Evolutionary conservation across 2,329 filamentous ascomycete species (phyloP).

Genomic region (Emergomyces pasteurianus): DNA sequence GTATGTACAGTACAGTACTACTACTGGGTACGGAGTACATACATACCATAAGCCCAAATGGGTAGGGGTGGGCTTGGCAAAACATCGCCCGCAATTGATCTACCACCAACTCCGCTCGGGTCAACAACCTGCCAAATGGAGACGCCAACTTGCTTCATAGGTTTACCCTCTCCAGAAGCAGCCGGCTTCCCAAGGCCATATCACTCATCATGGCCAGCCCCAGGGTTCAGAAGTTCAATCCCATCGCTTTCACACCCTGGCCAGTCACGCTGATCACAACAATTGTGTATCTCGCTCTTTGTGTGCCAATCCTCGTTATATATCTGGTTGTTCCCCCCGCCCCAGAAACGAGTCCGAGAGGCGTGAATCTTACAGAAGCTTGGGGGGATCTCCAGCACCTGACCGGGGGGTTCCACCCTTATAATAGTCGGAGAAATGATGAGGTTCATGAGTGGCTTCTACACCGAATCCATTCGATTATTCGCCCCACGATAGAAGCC

Average conservation of each 20-base stretch:
- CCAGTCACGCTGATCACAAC: slow-evolving; percentile 73
- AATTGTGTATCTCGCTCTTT: slow-evolving; percentile 63
- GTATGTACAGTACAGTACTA: too few relatives aligned
- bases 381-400: slow-evolving; percentile 73
- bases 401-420: slow-evolving; percentile 69
- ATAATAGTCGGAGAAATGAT: slow-evolving; percentile 77
- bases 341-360: slow-evolving; percentile 46
- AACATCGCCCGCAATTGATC: not conserved
- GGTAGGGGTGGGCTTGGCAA: not conserved
- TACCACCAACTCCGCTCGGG: too few relatives aligned
- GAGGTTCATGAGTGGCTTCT: slow-evolving; percentile 66
- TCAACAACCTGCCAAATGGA: not conserved
- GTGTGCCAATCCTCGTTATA: slow-evolving; percentile 59
- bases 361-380: slow-evolving; percentile 71
- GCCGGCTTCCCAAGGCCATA: not conserved
- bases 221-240: slow-evolving; percentile 25
- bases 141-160: not conserved
- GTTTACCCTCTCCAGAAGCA: not conserved
- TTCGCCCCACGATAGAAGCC: slow-evolving; percentile 45
- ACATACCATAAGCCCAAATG: too few relatives aligned
- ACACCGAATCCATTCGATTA: slow-evolving; percentile 55
- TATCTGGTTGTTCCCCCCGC: slow-evolving; percentile 64
- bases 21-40: too few relatives aligned
- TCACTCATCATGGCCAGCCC: slow-evolving; percentile 20
- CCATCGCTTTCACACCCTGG: slow-evolving; percentile 63